Evolutionary conservation across 345 rosid genomes (phyloP).

Genomic region (Citrus medica): DNA sequence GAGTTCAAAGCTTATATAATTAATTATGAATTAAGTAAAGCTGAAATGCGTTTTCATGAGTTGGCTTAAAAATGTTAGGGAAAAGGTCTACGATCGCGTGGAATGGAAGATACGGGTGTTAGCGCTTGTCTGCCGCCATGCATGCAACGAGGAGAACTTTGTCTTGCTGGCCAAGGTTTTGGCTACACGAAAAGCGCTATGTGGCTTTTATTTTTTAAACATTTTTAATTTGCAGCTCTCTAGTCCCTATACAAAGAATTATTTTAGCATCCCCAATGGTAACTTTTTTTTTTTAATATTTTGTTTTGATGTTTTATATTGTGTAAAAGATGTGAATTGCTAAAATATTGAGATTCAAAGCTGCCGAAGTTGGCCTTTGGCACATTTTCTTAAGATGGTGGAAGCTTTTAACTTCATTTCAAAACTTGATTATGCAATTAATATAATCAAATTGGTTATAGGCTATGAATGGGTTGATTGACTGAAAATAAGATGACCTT

Average conservation of each 20-base stretch:
- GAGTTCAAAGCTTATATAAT: neutral
- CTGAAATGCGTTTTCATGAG: slow-evolving; percentile 5
- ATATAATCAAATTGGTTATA: neutral
- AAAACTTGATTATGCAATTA: neutral
- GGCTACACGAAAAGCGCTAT: neutral
- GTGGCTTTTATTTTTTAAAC: neutral
- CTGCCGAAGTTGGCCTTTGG: slow-evolving; percentile 18
- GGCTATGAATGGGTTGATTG: neutral
- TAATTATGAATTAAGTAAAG: slow-evolving; percentile 5
- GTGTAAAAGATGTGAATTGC: neutral
- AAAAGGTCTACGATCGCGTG: slow-evolving; percentile 37
- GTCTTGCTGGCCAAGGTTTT: slow-evolving; percentile 19
- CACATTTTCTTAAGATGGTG: slow-evolving; percentile 19
- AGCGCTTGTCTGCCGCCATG: slow-evolving; percentile 60
- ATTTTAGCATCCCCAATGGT: neutral
- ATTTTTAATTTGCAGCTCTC: neutral
- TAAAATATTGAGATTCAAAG: neutral
- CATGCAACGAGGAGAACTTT: slow-evolving; percentile 39
- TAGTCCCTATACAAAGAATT: slow-evolving; percentile 1
- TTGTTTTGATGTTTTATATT: neutral
- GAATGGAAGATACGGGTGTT: slow-evolving; percentile 44
- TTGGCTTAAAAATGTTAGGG: slow-evolving; percentile 17
- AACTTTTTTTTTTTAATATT: neutral
- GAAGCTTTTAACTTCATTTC: neutral
- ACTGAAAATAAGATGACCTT: neutral